Evolutionary conservation across 805 yeast genomes (phyloP).

Genomic region (Sugiyamaella chiloensis): DNA sequence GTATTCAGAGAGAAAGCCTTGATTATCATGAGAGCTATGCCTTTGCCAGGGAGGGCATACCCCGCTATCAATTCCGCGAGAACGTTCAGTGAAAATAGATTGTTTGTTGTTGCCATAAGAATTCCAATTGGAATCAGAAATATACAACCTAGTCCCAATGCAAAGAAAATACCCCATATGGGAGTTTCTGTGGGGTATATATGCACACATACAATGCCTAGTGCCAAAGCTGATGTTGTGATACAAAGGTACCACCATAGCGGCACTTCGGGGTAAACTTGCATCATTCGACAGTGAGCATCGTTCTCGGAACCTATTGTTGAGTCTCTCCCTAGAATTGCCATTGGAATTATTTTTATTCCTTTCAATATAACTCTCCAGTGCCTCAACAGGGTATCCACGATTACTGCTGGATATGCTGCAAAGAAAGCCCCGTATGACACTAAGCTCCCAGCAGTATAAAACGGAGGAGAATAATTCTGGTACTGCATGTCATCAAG

Average conservation of each 20-base stretch:
- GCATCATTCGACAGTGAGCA: constrained; percentile 39
- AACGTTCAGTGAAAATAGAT: constrained; percentile 55
- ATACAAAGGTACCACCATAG: constrained; percentile 66
- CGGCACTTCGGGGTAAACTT: constrained; percentile 63
- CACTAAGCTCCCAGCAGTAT: constrained; percentile 45
- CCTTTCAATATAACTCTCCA: constrained; percentile 23
- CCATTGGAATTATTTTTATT: constrained; percentile 1
- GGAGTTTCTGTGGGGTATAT: constrained; percentile 50
- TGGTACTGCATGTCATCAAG: constrained; percentile 48
- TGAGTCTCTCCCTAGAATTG: constrained; percentile 41
- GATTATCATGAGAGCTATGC: constrained; percentile 49
- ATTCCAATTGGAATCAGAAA: constrained; percentile 61
- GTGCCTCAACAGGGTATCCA: constrained; percentile 33
- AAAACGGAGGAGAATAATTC: constrained; percentile 65
- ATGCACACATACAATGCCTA: constrained; percentile 42
- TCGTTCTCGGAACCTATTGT: constrained; percentile 43
- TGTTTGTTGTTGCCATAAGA: constrained; percentile 58
- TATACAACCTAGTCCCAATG: constrained; percentile 49
- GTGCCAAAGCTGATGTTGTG: constrained; percentile 41
- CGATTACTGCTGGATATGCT: constrained; percentile 52
- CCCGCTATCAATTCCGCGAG: constrained; percentile 64
- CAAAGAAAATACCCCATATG: constrained; percentile 59
- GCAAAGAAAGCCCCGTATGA: constrained; percentile 56
- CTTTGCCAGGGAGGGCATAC: constrained; percentile 60
- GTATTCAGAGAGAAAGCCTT: constrained; percentile 43